Evolutionary conservation across 345 rosid species (phyloP).

Genomic region (Theobroma cacao): DNA sequence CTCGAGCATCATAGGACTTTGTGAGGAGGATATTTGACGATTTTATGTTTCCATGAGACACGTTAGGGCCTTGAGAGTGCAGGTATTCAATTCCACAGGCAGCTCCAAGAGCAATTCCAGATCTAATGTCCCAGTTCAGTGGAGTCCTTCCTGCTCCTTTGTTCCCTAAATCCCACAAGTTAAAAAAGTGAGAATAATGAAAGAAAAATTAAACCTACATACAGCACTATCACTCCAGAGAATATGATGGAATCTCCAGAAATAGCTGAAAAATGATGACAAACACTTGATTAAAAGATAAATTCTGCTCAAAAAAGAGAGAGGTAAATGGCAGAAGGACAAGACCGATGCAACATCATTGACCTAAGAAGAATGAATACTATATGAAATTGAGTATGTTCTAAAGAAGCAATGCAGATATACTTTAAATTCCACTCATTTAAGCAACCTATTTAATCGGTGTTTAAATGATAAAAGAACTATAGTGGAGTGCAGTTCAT

Average conservation of each 20-base stretch:
- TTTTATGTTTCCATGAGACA: conserved; percentile 90
- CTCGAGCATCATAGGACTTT: conserved; percentile 68
- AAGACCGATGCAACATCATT: not conserved
- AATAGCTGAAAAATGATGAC: not conserved
- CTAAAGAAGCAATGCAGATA: not conserved
- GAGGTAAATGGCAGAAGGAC: not conserved
- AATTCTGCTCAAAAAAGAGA: not conserved
- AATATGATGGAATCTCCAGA: not conserved
- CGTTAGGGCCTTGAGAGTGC: conserved; percentile 75
- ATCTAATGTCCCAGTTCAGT: conserved; percentile 78
- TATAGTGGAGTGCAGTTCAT: not conserved
- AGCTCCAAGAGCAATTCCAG: conserved; percentile 77
- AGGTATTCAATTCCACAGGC: conserved; percentile 84
- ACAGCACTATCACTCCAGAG: not conserved
- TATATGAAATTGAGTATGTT: not conserved
- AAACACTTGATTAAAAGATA: not conserved
- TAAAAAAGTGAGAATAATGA: not conserved
- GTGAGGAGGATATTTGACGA: conserved; percentile 87
- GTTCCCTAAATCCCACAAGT: conserved; percentile 56
- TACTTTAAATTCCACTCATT: not conserved
- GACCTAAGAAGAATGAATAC: not conserved
- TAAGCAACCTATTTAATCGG: not conserved
- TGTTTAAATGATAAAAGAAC: too few relatives aligned
- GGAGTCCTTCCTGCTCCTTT: conserved; percentile 88
- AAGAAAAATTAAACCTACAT: not conserved